Conservation (phyloP, 371 early-diverging fungal genomes). For the Saksenaea oblongispora region DNA sequence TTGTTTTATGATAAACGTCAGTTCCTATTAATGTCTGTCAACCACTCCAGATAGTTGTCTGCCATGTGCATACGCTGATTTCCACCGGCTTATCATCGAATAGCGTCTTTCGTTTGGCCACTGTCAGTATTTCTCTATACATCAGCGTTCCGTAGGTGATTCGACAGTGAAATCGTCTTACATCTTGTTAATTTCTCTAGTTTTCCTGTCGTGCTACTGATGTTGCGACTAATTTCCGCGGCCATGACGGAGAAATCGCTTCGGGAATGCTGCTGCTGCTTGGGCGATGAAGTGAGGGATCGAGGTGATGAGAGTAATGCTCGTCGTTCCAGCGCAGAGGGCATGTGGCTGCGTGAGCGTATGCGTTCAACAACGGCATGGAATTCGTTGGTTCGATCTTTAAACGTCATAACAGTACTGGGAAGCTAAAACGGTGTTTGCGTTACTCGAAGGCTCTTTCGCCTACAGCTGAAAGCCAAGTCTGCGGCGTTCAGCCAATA, state of each 20-base stretch:
- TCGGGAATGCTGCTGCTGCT: conserved; percentile 25
- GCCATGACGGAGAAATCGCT: conserved; percentile 69
- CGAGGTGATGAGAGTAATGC: conserved; percentile 30
- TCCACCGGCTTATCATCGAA: conserved; percentile 79
- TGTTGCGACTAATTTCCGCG: conserved; percentile 64
- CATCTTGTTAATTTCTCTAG: conserved; percentile 68
- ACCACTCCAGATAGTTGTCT: neutral
- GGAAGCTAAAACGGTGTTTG: too few relatives aligned
- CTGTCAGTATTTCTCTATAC: conserved; percentile 27
- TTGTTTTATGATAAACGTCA: conserved; percentile 93
- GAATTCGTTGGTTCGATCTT: conserved; percentile 56
- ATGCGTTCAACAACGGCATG: conserved; percentile 50
- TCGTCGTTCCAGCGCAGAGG: conserved; percentile 36
- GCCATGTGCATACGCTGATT: conserved; percentile 56
- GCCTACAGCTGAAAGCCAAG: neutral
- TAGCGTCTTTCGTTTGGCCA: conserved; percentile 73
- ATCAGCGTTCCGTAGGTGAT: neutral
- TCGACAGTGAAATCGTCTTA: conserved; percentile 30
- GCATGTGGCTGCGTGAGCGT: conserved; percentile 33
- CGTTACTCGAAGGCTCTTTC: neutral
- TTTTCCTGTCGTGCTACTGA: conserved; percentile 63
- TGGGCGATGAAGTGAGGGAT: conserved; percentile 14
- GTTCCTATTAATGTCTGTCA: conserved; percentile 60
- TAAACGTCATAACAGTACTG: conserved; percentile 34
- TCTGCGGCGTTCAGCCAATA: too few relatives aligned